These are phyloP conservation scores for Rhizopus sp. DNA, from an alignment of 371 early-diverging fungal species.

Conservation along the genomic window DNA sequence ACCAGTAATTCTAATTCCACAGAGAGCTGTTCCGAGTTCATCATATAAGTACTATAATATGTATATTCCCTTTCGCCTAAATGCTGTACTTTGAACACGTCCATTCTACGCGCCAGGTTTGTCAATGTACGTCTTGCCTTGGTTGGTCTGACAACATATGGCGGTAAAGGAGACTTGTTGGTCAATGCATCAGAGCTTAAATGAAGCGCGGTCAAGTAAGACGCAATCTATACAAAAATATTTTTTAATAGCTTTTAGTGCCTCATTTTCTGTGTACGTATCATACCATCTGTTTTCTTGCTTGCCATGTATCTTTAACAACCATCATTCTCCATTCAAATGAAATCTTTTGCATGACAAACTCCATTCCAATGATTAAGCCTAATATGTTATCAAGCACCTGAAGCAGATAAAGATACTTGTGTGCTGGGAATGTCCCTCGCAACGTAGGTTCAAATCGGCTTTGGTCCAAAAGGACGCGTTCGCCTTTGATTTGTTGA, in stretches of 20 bases:
- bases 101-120: constrained; percentile 35
- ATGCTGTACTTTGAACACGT: constrained; percentile 19
- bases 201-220: constrained; percentile 42
- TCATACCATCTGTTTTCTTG: constrained; percentile 44
- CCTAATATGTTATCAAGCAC: constrained; percentile 44
- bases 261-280: not conserved
- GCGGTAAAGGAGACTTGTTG: constrained; percentile 48
- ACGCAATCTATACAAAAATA: constrained; percentile 31
- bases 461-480: constrained; percentile 47
- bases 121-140: constrained; percentile 43
- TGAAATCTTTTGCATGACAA: constrained; percentile 34
- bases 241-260: not conserved
- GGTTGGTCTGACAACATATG: constrained; percentile 42
- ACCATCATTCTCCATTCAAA: constrained; percentile 36
- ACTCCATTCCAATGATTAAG: constrained; percentile 47
- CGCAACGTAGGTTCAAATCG: constrained; percentile 52
- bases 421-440: constrained; percentile 45
- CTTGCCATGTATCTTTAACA: constrained; percentile 42
- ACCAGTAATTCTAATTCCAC: constrained; percentile 44
- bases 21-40: constrained; percentile 50
- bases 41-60: constrained; percentile 45
- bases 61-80: constrained; percentile 43
- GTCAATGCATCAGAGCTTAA: constrained; percentile 43
- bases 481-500: constrained; percentile 41
- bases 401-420: constrained; percentile 43